Evolutionary conservation across 2,329 filamentous ascomycete genomes (phyloP), one percentile per base, ranked within the genome.

Genomic region (Blastomyces emzantsi): DNA sequence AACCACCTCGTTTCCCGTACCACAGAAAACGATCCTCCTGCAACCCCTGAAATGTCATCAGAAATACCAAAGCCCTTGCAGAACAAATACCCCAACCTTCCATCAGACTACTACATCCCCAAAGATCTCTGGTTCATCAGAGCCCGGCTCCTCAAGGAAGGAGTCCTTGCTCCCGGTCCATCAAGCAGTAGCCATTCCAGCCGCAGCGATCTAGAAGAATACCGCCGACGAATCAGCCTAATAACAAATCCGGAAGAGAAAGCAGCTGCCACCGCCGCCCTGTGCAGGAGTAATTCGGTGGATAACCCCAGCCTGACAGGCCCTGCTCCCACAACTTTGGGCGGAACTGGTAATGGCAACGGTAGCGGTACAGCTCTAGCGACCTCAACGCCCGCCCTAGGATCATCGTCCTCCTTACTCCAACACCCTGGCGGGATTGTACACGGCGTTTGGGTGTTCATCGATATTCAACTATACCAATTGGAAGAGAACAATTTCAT

Each of bases 51-150:
- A 17, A 67, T 69, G 41, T 70, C 74, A 8, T 67, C 70, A 6
- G 75, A 78, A 51, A 69, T 77, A 19, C 72, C 77, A 30, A 70
- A 67, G 33, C 72, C 76, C 13, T 67, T 80, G 33, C 78, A 80
- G 69, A 73, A 68, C 64, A 78, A 77, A 68, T 80, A 79, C 62
- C 74, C 76, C 8, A 75, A 78, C 51, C 66, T 80, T 4, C 74
- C 74, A 22, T 71, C 82, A 69, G 85, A 88, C 65, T 96, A 96
- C 75, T 87, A 86, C 68, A 83, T 97, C n/a, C 92, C 92, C 0
- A 91, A 90, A 64, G 93, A 97, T 71, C 90, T 92, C 13, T 97
- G 92, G 92, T 90, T 95, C 66, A 95, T 97, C 72, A 87, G 90
- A 66, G 91, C 94, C 33, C 89, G 93, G 59, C 94, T 96, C 83